phyloP scores from a whole-genome alignment of 306 rosid species.

The Lupinus albus region DNA sequence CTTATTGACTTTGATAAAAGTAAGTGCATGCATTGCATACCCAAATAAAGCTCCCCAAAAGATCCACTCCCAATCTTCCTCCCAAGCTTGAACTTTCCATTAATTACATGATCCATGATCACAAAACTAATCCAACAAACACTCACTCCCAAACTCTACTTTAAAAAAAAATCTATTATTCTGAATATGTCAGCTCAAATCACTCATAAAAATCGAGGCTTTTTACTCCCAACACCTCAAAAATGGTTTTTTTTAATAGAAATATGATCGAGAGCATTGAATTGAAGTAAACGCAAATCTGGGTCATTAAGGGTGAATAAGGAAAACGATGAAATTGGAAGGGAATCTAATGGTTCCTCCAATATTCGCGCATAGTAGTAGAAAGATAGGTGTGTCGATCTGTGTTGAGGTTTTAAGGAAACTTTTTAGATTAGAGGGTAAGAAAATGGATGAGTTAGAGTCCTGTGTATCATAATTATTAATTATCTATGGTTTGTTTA shows the following conservation, averaged over 20 bases:
- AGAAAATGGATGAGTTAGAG: no score
- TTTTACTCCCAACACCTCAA: neutral
- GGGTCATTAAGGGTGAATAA: slow-evolving; percentile 17
- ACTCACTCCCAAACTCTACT: slow-evolving; percentile 38
- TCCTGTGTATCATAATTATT: no score
- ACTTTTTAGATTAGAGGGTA: slow-evolving; percentile 41
- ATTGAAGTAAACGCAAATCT: slow-evolving; percentile 31
- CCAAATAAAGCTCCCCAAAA: slow-evolving; percentile 93
- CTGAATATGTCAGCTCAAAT: slow-evolving; percentile 41
- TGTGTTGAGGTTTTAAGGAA: slow-evolving; percentile 22
- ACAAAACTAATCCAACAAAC: slow-evolving; percentile 53
- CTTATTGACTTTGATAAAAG: neutral
- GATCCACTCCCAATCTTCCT: slow-evolving; percentile 98
- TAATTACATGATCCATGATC: slow-evolving; percentile 85
- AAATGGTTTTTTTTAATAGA: slow-evolving; percentile 1
- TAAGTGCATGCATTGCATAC: slow-evolving; percentile 57
- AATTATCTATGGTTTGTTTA: no score
- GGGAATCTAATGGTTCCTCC: slow-evolving; percentile 42
- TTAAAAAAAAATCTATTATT: no score
- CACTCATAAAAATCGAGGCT: slow-evolving; percentile 32
- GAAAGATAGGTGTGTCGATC: neutral
- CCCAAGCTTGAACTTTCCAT: slow-evolving; percentile 93
- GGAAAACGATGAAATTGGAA: neutral
- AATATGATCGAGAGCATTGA: slow-evolving; percentile 29
- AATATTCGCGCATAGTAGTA: slow-evolving; percentile 32